Base-by-base conservation (phyloP, 257 asterid genomes). In the Galeopsis tetrahit region DNA sequence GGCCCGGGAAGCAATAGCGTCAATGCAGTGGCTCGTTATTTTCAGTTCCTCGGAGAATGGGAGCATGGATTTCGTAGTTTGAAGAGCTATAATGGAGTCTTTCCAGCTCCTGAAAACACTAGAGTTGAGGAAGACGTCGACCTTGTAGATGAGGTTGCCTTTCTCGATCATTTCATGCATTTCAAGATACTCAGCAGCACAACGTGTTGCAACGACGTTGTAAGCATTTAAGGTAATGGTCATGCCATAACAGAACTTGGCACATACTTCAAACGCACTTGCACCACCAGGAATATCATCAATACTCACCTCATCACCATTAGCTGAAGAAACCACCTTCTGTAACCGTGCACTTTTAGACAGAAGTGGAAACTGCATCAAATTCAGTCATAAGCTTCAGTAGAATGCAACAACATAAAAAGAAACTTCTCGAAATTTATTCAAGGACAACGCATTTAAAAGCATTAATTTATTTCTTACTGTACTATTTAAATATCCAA, bases 101-200 rank as follows among this genome's bases (percentile, higher is more conserved):
- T 90, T 95, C 99, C 99, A 95, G 85, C 97, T 88, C 56, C 96
- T 81, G 84, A 89, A 85, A 56, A 95, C 77, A 85, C 96, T 90
- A 0, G 96, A 84, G 79, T 65, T 88, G 33, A 95, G 80, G 81
- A 95, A 95, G 67, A 91, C 97, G n/a, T 91, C 98, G 11, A 95
- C 71, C 84, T 95, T 95, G 88, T 88, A 90, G 55, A 87, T 66
- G 32, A 95, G 92, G 74, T 95, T 95, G 4, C 99, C 98, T 69
- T 91, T 95, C 74, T 95, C 99, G 1, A 87, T 53, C 2, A 79
- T 53, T 73, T 95, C 99, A 1, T 90, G 84, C 99, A 95, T 95
- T 63, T 87, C 94, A 1, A 95, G 89, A 80, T 88, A 95, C 85
- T 95, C 97, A 10, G 99, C 92, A 34, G 99, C 99, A 78, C 97